Evolutionary conservation across 306 rosid genomes (phyloP).

Genomic region (Prunus fruticosa): DNA sequence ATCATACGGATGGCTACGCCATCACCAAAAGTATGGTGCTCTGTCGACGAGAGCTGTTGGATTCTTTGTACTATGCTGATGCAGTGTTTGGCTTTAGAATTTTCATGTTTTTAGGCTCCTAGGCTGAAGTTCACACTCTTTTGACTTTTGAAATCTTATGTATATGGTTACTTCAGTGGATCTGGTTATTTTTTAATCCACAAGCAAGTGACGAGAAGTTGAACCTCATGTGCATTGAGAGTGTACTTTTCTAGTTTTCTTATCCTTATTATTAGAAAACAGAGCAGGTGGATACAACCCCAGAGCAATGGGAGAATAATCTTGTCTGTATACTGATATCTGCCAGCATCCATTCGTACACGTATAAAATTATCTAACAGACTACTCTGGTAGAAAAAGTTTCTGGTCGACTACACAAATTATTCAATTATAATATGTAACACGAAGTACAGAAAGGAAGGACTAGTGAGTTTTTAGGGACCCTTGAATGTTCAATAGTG

Average conservation of each 20-base stretch:
- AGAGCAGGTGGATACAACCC: not conserved
- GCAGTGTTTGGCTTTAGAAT: constrained; percentile 48
- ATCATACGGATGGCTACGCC: constrained; percentile 82
- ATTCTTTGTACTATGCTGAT: constrained; percentile 83
- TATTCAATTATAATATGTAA: not conserved
- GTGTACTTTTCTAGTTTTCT: not conserved
- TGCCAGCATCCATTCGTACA: no score
- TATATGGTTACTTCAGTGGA: no score
- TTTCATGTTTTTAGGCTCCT: not conserved
- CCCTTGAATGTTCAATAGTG: not conserved
- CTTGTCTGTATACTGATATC: not conserved
- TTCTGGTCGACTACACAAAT: not conserved
- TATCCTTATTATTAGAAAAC: not conserved
- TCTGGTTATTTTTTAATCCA: no score
- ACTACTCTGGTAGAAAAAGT: no score
- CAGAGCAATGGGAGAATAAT: no score
- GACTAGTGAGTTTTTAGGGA: not conserved
- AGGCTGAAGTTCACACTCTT: not conserved
- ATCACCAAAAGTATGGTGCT: constrained; percentile 79
- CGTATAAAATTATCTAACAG: no score
- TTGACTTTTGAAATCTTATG: no score
- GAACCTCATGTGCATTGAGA: no score
- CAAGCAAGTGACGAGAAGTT: no score
- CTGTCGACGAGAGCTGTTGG: constrained; percentile 63
- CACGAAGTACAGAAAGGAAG: not conserved